A percentile compares a stretch with the other conserved stretches of the same genome.
Conservation (phyloP, 1,139 yeast species). For the Wickerhamomyces sp. region DNA sequence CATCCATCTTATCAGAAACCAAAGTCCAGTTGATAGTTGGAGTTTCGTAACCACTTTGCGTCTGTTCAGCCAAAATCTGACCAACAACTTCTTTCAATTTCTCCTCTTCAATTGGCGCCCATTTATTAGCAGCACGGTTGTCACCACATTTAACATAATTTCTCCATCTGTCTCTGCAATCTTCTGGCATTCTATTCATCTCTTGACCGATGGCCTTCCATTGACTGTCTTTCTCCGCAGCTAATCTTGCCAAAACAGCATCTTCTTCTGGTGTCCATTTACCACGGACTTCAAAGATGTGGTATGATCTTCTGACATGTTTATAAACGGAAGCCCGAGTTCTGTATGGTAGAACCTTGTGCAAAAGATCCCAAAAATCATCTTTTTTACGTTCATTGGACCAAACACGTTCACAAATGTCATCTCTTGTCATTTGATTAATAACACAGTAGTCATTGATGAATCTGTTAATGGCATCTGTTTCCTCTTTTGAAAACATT, state of each 20-base stretch:
- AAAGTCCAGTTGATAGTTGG: constrained; percentile 78
- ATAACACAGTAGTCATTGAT: constrained; percentile 62
- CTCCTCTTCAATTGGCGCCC: constrained; percentile 73
- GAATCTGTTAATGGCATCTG: constrained; percentile 64
- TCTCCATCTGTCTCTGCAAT: constrained; percentile 94
- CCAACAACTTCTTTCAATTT: constrained; percentile 52
- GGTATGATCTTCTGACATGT: constrained; percentile 86
- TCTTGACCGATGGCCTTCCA: constrained; percentile 80
- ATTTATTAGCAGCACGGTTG: constrained; percentile 66
- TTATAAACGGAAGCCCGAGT: constrained; percentile 86
- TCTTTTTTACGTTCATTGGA: constrained; percentile 78
- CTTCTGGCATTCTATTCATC: constrained; percentile 94
- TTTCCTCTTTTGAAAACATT: constrained; percentile 60
- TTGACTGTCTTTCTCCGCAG: constrained; percentile 65
- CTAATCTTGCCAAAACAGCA: constrained; percentile 53
- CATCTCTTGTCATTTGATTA: constrained; percentile 56
- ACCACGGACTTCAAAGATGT: constrained; percentile 80
- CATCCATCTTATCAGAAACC: constrained; percentile 86
- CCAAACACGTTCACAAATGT: constrained; percentile 84
- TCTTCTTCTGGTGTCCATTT: constrained; percentile 87
- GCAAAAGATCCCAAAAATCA: constrained; percentile 80
- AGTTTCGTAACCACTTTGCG: constrained; percentile 18
- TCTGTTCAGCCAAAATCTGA: constrained; percentile 26
- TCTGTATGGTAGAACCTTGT: constrained; percentile 74
- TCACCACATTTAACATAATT: constrained; percentile 89